These are phyloP conservation scores for Globisporangium perplexum DNA, from an alignment of 352 stramenopile species.

Conservation along the genomic window DNA sequence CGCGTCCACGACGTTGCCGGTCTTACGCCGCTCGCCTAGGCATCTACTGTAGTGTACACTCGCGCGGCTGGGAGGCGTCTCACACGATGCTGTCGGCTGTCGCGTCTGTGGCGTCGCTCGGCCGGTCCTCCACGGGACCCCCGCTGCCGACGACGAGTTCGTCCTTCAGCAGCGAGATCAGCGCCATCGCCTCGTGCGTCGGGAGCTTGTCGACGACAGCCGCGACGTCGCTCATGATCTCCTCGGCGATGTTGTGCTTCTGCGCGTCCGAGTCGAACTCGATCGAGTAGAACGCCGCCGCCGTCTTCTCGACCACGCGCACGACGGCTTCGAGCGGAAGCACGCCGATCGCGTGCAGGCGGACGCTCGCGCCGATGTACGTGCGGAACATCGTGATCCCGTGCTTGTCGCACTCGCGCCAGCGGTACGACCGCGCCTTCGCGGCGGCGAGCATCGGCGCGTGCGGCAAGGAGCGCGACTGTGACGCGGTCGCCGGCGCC, in stretches of 20 bases:
- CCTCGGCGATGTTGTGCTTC: slow-evolving; percentile 40
- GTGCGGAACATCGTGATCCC: slow-evolving; percentile 71
- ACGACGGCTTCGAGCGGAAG: slow-evolving; percentile 45
- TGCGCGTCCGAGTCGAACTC: slow-evolving; percentile 56
- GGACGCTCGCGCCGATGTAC: slow-evolving; percentile 70
- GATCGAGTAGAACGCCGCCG: slow-evolving; percentile 45
- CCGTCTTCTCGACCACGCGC: slow-evolving; percentile 59
- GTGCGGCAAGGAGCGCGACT: not conserved
- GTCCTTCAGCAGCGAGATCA: slow-evolving; percentile 43
- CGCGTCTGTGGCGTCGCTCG: not conserved
- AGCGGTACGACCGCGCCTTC: slow-evolving; percentile 42
- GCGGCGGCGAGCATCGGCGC: slow-evolving; percentile 8
- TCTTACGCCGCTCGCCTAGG: not conserved
- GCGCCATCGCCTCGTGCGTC: slow-evolving; percentile 39
- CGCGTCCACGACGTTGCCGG: not conserved
- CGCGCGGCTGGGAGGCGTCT: not conserved
- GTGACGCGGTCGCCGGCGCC: too few species aligned
- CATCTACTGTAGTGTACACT: not conserved
- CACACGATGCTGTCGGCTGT: not conserved
- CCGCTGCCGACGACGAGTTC: slow-evolving; percentile 24
- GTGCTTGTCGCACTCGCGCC: slow-evolving; percentile 51
- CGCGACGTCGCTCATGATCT: slow-evolving; percentile 59
- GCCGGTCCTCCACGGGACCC: not conserved
- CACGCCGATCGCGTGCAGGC: slow-evolving; percentile 44
- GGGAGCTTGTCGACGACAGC: slow-evolving; percentile 50